These are phyloP conservation scores for Leccinum fallax DNA, from an alignment of 1,284 basidiomycete species.

Conservation along the genomic window DNA sequence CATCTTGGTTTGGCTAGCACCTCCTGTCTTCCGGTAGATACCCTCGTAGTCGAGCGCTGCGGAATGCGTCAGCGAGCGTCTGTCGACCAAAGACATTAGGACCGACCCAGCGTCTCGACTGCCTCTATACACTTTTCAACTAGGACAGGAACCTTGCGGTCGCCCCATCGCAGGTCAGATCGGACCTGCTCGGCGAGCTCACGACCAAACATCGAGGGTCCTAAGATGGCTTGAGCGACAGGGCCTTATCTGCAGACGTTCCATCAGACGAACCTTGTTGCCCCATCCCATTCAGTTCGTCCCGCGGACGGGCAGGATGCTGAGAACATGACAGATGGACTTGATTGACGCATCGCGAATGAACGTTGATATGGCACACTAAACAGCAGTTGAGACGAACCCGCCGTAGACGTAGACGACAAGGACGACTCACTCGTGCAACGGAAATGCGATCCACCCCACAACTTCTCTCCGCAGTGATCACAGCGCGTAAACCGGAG, in stretches of 20 bases:
- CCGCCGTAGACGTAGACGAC: not conserved
- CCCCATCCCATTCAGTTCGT: constrained; percentile 32
- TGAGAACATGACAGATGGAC: constrained; percentile 62
- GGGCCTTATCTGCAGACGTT: constrained; percentile 5
- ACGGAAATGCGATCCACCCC: constrained; percentile 92
- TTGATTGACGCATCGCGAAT: constrained; percentile 69
- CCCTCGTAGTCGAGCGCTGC: constrained; percentile 90
- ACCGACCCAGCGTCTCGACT: constrained; percentile 82
- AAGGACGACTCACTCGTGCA: constrained; percentile 65
- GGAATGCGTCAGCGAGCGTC: not conserved
- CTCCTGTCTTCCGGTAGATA: constrained; percentile 97
- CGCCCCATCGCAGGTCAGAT: constrained; percentile 66
- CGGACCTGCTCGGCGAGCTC: constrained; percentile 83
- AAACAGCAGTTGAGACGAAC: constrained; percentile 11
- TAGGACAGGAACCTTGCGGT: constrained; percentile 78
- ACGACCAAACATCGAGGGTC: constrained; percentile 89
- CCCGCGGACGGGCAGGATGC: constrained; percentile 41
- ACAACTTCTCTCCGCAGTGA: constrained; percentile 97
- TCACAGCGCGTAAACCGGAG: constrained; percentile 92
- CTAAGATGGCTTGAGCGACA: constrained; percentile 40
- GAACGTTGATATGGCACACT: constrained; percentile 76
- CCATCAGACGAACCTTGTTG: constrained; percentile 24
- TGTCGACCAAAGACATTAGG: not conserved
- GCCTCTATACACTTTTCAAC: constrained; percentile 96
- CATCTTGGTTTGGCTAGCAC: constrained; percentile 87